Percentiles rank a stretch among this genome's conserved stretches.
Conservation (phyloP, 495 filamentous ascomycete genomes). For the Penicillium egyptiacum region DNA sequence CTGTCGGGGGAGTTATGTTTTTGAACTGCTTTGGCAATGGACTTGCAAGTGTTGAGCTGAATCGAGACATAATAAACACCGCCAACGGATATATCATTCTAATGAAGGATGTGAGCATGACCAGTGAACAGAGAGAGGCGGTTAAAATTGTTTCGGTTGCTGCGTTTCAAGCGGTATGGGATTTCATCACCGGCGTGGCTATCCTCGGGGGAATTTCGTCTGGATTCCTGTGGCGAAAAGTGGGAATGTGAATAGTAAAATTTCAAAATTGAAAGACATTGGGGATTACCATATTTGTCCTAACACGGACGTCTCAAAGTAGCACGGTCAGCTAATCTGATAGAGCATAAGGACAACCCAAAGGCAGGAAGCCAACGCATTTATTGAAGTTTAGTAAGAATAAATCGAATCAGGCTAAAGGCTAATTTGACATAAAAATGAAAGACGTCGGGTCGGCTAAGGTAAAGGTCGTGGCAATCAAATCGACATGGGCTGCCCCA, state of each 20-base stretch:
- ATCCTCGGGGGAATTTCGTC: slow-evolving; percentile 28
- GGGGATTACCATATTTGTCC: background rate
- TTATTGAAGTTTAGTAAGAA: background rate
- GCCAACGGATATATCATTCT: slow-evolving; percentile 27
- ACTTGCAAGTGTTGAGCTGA: slow-evolving; percentile 16
- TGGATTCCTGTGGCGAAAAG: slow-evolving; percentile 23
- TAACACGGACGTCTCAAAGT: background rate
- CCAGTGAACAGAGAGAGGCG: slow-evolving; percentile 16
- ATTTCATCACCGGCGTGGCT: slow-evolving; percentile 24
- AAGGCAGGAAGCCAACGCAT: background rate
- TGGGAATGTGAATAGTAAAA: background rate
- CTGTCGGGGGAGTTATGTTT: slow-evolving; percentile 59
- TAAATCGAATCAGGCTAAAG: slow-evolving; percentile 1
- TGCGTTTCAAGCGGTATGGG: slow-evolving; percentile 28
- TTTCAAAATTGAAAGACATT: background rate
- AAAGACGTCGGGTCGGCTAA: background rate
- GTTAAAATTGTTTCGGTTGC: slow-evolving; percentile 20
- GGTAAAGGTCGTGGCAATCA: background rate
- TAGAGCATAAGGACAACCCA: background rate
- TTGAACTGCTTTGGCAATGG: slow-evolving; percentile 45
- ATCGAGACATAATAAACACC: slow-evolving; percentile 18
- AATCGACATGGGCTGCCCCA: background rate
- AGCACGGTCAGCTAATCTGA: background rate
- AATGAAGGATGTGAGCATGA: slow-evolving; percentile 26
- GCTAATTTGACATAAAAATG: background rate